phyloP scores from a whole-genome alignment of 805 yeast species.

The Candida anglica region DNA sequence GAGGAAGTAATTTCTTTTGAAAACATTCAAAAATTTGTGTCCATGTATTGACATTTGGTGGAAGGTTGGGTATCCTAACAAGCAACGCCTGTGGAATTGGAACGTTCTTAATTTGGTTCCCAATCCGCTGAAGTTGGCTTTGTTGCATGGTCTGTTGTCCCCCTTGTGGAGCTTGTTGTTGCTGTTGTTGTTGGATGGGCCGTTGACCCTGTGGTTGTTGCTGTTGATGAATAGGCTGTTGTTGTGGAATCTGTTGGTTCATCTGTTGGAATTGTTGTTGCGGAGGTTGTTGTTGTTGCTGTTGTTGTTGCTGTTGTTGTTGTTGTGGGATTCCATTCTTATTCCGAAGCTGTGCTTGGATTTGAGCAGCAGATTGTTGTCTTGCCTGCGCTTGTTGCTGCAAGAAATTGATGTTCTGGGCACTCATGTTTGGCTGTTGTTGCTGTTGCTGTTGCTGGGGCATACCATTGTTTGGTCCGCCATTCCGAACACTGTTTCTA shows the following conservation, averaged over 20 bases:
- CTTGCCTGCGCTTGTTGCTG: slow-evolving; percentile 51
- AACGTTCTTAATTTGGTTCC: slow-evolving; percentile 49
- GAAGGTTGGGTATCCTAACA: slow-evolving; percentile 67
- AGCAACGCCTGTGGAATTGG: slow-evolving; percentile 72
- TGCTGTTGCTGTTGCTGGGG: slow-evolving; percentile 17
- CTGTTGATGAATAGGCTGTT: slow-evolving; percentile 17
- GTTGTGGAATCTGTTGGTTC: slow-evolving; percentile 3
- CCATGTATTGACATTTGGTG: slow-evolving; percentile 80
- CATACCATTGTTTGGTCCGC: slow-evolving; percentile 12
- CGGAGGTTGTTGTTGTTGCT: slow-evolving; percentile 7
- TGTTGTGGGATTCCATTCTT: slow-evolving; percentile 6
- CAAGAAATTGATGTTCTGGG: slow-evolving; percentile 18
- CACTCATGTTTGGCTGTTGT: slow-evolving; percentile 13
- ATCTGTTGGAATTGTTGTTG: slow-evolving; percentile 8
- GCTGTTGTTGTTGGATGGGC: slow-evolving; percentile 2
- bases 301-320: slow-evolving; percentile 6
- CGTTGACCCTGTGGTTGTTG: slow-evolving; percentile 9
- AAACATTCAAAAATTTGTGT: slow-evolving; percentile 64
- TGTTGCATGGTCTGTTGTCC: slow-evolving; percentile 4
- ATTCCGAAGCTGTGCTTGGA: slow-evolving; percentile 22
- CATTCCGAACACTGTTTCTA: slow-evolving; percentile 15
- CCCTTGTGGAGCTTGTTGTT: slow-evolving; percentile 2
- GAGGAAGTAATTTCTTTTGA: slow-evolving; percentile 55
- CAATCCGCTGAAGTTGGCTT: slow-evolving; percentile 14
- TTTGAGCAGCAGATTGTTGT: slow-evolving; percentile 47